These are phyloP conservation scores for Pseudopyricularia javanii DNA, from an alignment of 2,329 filamentous ascomycete genomes.

Conservation along the genomic window DNA sequence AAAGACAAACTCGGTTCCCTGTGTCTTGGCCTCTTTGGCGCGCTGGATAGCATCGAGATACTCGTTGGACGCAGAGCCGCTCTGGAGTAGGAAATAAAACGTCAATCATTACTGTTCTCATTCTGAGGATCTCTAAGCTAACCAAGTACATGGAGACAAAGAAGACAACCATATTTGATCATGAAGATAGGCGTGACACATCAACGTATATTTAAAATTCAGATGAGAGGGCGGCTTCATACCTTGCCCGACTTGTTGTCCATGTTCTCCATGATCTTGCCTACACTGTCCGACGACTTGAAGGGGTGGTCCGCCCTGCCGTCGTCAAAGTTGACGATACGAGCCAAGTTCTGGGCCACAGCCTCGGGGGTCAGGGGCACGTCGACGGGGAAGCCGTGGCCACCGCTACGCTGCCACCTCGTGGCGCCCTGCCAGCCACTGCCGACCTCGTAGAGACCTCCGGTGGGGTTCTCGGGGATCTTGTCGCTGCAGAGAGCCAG, in stretches of 20 bases:
- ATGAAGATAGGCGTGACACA: neutral
- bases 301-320: slow-evolving; percentile 77
- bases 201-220: slow-evolving; percentile 9
- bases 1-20: slow-evolving; percentile 67
- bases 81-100: slow-evolving; percentile 10
- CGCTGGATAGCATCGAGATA: slow-evolving; percentile 64
- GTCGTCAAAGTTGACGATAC: slow-evolving; percentile 79
- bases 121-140: neutral
- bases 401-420: slow-evolving; percentile 86
- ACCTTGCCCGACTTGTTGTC: slow-evolving; percentile 60
- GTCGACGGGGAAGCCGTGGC: slow-evolving; percentile 84
- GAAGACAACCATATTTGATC: slow-evolving; percentile 1
- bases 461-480: slow-evolving; percentile 71
- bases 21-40: slow-evolving; percentile 58
- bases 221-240: slow-evolving; percentile 27
- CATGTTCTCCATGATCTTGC: slow-evolving; percentile 72
- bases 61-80: slow-evolving; percentile 29
- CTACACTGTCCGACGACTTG: slow-evolving; percentile 62
- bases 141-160: neutral
- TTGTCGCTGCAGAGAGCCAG: slow-evolving; percentile 76
- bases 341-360: slow-evolving; percentile 61
- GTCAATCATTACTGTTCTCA: slow-evolving; percentile 5
- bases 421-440: slow-evolving; percentile 88
- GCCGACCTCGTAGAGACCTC: slow-evolving; percentile 85
- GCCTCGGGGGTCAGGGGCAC: slow-evolving; percentile 74